A percentile compares a stretch with the other conserved stretches of the same genome.
Conservation (phyloP, 2,329 filamentous ascomycete genomes). For the Apiospora rasikravindrae region DNA sequence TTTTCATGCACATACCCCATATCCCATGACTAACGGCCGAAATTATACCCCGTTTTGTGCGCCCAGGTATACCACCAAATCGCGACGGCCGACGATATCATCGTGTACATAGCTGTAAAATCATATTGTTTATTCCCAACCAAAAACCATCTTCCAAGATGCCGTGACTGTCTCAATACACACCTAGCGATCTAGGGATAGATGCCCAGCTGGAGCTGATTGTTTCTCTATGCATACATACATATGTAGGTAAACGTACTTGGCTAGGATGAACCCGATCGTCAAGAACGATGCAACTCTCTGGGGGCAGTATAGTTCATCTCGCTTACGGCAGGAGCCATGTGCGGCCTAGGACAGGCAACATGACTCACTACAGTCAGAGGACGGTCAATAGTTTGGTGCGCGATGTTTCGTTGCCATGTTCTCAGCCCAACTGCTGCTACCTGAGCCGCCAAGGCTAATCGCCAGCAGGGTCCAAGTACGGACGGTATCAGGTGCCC, state of each 20-base stretch:
- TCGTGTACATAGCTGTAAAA: constrained; percentile 17
- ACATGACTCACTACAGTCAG: constrained; percentile 3
- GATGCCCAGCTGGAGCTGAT: neutral
- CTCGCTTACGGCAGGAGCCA: neutral
- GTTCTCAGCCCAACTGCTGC: neutral
- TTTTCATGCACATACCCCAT: constrained; percentile 7
- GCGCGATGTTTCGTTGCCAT: constrained; percentile 7
- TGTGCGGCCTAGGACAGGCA: neutral
- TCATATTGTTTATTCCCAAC: neutral
- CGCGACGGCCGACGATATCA: constrained; percentile 3
- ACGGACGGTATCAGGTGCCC: neutral
- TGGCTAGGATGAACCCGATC: neutral
- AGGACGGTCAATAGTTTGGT: neutral
- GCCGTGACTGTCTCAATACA: neutral
- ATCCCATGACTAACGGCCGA: constrained; percentile 19
- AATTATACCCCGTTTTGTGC: constrained; percentile 14
- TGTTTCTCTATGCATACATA: neutral
- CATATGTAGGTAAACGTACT: neutral
- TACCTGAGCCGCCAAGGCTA: neutral
- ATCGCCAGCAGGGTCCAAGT: neutral
- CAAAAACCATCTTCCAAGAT: neutral
- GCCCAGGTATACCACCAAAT: constrained; percentile 10
- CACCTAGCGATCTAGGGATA: neutral
- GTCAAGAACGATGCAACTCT: neutral
- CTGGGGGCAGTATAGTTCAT: neutral